These are phyloP conservation scores for Apophysomyces elegans DNA, from an alignment of 371 early-diverging fungal species.

Conservation along the genomic window DNA sequence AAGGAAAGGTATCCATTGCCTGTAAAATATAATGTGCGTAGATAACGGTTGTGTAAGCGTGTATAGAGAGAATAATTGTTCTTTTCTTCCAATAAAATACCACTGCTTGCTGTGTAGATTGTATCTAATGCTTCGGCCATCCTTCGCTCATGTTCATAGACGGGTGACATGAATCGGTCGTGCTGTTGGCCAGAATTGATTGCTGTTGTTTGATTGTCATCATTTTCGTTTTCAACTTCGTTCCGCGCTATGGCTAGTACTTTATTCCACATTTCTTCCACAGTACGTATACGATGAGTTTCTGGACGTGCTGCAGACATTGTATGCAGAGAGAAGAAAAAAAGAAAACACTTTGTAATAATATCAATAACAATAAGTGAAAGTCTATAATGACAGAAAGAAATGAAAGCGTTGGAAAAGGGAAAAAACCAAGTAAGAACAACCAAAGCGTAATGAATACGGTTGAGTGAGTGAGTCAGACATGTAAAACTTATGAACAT, in stretches of 20 bases:
- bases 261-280: slow-evolving; percentile 26
- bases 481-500: background rate
- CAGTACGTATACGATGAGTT: slow-evolving; percentile 13
- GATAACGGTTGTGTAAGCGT: background rate
- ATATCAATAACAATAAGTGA: too few relatives aligned
- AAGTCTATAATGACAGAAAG: too few relatives aligned
- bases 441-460: background rate
- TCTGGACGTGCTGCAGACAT: slow-evolving; percentile 3
- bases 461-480: background rate
- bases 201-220: background rate
- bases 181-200: background rate
- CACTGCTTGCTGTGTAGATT: slow-evolving; percentile 32
- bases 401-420: background rate
- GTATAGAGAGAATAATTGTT: background rate
- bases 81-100: slow-evolving; percentile 33
- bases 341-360: background rate
- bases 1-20: slow-evolving; percentile 45
- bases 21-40: slow-evolving; percentile 1
- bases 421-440: background rate
- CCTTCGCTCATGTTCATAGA: slow-evolving; percentile 27
- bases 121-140: slow-evolving; percentile 33
- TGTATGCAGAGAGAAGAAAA: background rate
- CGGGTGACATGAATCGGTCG: slow-evolving; percentile 1
- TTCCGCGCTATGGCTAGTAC: slow-evolving; percentile 28
- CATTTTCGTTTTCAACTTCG: slow-evolving; percentile 13